These are phyloP conservation scores for Yarrowia porcina DNA, from an alignment of 805 yeast species.

Conservation along the genomic window DNA sequence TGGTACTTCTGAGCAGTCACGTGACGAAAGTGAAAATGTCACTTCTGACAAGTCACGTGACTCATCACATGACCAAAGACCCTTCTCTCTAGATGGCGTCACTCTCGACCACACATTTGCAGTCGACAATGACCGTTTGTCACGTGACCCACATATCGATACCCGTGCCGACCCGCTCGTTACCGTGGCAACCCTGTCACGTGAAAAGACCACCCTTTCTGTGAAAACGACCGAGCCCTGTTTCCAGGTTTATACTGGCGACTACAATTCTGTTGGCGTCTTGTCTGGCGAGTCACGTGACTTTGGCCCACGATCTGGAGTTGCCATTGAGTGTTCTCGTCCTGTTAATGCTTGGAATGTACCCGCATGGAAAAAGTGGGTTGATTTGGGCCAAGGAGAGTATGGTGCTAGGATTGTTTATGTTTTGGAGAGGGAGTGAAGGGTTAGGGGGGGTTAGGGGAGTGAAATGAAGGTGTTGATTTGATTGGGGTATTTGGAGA, in stretches of 20 bases:
- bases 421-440: neutral
- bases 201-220: neutral
- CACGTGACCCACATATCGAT: neutral
- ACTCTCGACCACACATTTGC: neutral
- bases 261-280: neutral
- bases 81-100: neutral
- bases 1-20: neutral
- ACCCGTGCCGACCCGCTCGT: neutral
- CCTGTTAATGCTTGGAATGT: constrained; percentile 14
- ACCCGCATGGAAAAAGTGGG: neutral
- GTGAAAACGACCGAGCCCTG: constrained; percentile 5
- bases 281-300: neutral
- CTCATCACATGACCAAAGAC: neutral
- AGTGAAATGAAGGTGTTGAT: no score
- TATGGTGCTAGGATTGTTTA: constrained; percentile 2
- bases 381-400: neutral
- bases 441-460: no score
- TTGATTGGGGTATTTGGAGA: no score
- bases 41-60: neutral
- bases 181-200: neutral
- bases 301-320: neutral
- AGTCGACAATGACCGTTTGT: neutral
- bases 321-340: constrained; percentile 5
- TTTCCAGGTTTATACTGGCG: constrained; percentile 13
- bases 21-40: neutral